Percentiles rank a stretch among this genome's conserved stretches.
phyloP scores from a whole-genome alignment of 208 protist species.

The Leptomonas pyrrhocoris region DNA sequence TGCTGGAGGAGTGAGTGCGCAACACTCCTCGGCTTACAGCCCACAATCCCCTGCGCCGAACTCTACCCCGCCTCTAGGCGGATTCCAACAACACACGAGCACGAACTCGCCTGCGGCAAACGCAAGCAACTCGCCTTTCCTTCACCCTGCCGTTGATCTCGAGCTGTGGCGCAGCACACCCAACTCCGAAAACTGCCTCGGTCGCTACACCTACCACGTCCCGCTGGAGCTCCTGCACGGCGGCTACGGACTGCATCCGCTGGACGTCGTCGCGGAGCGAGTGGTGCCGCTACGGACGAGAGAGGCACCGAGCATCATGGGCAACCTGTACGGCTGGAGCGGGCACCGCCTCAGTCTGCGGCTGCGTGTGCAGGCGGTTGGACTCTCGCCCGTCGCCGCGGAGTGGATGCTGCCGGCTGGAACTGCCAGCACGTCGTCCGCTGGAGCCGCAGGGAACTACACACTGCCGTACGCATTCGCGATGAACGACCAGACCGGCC shows the following conservation, averaged over 20 bases:
- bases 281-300: slow-evolving; percentile 25
- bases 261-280: slow-evolving; percentile 24
- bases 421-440: neutral
- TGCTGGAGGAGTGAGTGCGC: neutral
- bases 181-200: slow-evolving; percentile 44
- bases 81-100: slow-evolving; percentile 2
- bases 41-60: neutral
- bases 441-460: neutral
- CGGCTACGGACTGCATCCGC: slow-evolving; percentile 10
- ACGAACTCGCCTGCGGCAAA: neutral
- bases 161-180: slow-evolving; percentile 64
- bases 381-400: slow-evolving; percentile 12
- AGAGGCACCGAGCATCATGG: slow-evolving; percentile 24
- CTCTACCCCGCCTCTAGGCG: neutral
- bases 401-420: slow-evolving; percentile 2
- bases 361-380: slow-evolving; percentile 34
- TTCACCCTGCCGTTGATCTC: slow-evolving; percentile 41
- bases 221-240: slow-evolving; percentile 34
- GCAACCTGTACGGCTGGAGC: slow-evolving; percentile 31
- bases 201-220: slow-evolving; percentile 43
- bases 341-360: slow-evolving; percentile 34
- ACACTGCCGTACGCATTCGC: slow-evolving; percentile 7
- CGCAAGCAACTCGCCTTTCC: neutral
- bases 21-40: neutral
- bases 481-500: neutral